Percentiles rank a stretch among this genome's conserved stretches.
phyloP scores from a whole-genome alignment of 129 eudicot genomes.

The Flaveria ramosissima region DNA sequence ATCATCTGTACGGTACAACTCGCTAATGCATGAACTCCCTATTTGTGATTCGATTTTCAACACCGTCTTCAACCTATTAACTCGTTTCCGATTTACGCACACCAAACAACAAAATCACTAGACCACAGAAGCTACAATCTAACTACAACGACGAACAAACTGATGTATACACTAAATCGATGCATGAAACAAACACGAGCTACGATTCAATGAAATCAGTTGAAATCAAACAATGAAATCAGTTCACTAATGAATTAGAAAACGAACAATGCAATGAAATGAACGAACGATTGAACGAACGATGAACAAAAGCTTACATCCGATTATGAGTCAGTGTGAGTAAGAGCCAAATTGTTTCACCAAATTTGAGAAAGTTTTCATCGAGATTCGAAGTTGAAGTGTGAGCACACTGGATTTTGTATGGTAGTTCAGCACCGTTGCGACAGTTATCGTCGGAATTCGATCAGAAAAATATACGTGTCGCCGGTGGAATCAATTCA shows the following conservation, averaged over 20 bases:
- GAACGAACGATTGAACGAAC: not conserved
- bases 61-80: not conserved
- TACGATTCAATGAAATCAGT: too few relatives aligned
- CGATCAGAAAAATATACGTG: conserved; percentile 27
- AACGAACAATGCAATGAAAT: not conserved
- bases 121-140: not conserved
- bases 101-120: not conserved
- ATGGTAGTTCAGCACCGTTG: conserved; percentile 22
- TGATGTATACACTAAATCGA: not conserved
- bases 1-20: not conserved
- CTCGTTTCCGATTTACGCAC: not conserved
- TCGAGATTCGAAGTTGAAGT: not conserved
- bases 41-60: not conserved
- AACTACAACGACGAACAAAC: not conserved
- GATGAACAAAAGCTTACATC: conserved; percentile 13
- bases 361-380: conserved; percentile 1
- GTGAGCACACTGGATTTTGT: not conserved
- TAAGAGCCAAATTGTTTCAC: not conserved
- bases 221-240: not conserved
- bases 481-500: conserved; percentile 13
- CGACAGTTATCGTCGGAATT: conserved; percentile 18
- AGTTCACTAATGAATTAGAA: not conserved
- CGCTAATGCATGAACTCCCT: not conserved
- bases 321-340: not conserved
- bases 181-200: not conserved